Conservation (phyloP, 305 asterid genomes). For the Rubia tinctorum region DNA sequence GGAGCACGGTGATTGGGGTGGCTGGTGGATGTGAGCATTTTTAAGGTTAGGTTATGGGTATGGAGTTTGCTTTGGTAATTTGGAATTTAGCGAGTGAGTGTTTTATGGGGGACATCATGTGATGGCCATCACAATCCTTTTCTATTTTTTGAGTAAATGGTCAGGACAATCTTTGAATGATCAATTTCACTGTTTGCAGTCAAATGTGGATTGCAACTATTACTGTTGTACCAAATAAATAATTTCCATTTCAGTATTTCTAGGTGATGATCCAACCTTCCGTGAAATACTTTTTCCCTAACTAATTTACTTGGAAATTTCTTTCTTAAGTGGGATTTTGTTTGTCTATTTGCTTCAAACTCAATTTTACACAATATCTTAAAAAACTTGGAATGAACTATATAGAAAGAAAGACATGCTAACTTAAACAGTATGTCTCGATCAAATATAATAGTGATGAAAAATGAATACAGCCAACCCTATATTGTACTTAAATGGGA, state of each 20-base stretch:
- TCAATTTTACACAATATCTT: neutral
- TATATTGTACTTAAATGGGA: neutral
- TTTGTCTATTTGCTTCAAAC: conserved; percentile 8
- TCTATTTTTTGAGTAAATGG: neutral
- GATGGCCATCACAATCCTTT: too few species aligned
- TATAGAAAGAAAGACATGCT: too few species aligned
- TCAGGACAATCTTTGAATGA: neutral
- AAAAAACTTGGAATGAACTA: neutral
- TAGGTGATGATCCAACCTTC: neutral
- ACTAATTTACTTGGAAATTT: neutral
- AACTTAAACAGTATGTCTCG: neutral
- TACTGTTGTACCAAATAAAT: neutral
- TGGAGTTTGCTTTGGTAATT: neutral
- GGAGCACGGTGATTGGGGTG: neutral
- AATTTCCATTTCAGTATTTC: neutral
- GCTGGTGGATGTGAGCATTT: neutral
- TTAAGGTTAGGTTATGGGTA: neutral
- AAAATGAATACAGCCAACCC: neutral
- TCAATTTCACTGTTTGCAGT: neutral
- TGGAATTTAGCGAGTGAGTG: neutral
- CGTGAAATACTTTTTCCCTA: neutral
- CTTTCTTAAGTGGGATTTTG: neutral
- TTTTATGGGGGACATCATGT: neutral
- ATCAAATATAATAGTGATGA: neutral
- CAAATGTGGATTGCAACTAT: neutral